Evolutionary conservation across 306 rosid species (phyloP).

Genomic region (Psophocarpus tetragonolobus): DNA sequence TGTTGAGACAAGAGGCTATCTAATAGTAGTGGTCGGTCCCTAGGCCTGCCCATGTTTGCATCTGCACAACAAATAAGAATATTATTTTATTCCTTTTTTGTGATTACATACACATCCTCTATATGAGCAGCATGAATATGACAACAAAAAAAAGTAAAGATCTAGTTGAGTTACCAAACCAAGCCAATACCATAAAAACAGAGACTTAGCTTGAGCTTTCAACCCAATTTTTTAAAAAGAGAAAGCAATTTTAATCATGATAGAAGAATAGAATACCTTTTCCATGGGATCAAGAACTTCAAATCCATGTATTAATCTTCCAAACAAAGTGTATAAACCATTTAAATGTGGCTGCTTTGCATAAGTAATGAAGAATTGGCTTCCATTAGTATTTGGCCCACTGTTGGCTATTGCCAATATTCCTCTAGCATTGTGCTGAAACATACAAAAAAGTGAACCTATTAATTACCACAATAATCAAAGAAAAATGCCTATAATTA

Average conservation of each 20-base stretch:
- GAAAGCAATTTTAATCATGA: background rate
- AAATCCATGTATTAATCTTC: conserved; percentile 92
- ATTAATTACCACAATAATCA: background rate
- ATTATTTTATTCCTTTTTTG: background rate
- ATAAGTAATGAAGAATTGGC: conserved; percentile 79
- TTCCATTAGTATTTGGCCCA: conserved; percentile 96
- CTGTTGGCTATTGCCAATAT: conserved; percentile 90
- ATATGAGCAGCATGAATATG: background rate
- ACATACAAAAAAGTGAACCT: conserved; percentile 26
- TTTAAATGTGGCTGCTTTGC: conserved; percentile 95
- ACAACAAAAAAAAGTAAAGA: background rate
- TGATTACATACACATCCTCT: background rate
- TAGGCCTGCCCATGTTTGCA: conserved; percentile 80
- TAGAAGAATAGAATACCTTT: conserved; percentile 57
- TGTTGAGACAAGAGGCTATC: conserved; percentile 38
- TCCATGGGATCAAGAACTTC: conserved; percentile 98
- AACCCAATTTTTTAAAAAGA: background rate
- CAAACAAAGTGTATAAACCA: conserved; percentile 83
- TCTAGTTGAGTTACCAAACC: background rate
- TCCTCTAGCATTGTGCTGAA: conserved; percentile 94
- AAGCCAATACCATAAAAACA: background rate
- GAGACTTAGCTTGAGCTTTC: background rate
- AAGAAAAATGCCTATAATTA: too few species aligned
- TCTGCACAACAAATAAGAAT: conserved; percentile 55
- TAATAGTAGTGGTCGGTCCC: conserved; percentile 96